phyloP scores from a whole-genome alignment of 2,329 filamentous ascomycete species.

The Knufia petricola region DNA sequence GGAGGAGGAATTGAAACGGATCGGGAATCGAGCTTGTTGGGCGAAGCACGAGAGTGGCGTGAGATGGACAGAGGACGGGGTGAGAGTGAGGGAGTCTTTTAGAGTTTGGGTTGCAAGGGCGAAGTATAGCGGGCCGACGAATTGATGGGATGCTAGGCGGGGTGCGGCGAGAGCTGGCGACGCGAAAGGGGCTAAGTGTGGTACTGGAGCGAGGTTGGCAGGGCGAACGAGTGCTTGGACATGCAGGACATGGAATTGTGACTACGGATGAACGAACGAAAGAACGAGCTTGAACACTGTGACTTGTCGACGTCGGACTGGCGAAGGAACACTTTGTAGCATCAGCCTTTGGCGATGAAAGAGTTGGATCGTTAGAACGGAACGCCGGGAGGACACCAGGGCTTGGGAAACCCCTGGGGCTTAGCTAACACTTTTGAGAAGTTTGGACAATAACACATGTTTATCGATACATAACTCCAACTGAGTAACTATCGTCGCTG shows the following conservation, averaged over 20 bases:
- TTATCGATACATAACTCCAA: too few relatives aligned
- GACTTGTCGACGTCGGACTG: neutral
- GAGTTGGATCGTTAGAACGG: conserved; percentile 5
- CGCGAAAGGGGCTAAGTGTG: too few relatives aligned
- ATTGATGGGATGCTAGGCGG: too few relatives aligned
- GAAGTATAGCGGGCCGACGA: conserved; percentile 17
- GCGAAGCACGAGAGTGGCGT: neutral
- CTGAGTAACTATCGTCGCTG: too few relatives aligned
- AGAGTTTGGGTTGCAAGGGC: conserved; percentile 18
- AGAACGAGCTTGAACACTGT: too few relatives aligned
- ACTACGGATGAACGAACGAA: neutral
- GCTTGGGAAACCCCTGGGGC: too few relatives aligned
- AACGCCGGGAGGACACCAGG: too few relatives aligned
- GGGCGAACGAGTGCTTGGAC: too few relatives aligned
- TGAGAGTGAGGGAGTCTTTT: conserved; percentile 14
- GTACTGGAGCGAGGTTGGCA: too few relatives aligned
- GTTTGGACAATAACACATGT: too few relatives aligned
- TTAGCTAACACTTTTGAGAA: too few relatives aligned
- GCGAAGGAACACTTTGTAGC: neutral
- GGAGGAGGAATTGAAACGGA: conserved; percentile 12
- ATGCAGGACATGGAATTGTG: neutral
- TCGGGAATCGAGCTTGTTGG: conserved; percentile 12
- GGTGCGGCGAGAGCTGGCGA: too few relatives aligned
- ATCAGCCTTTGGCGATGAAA: conserved; percentile 5
- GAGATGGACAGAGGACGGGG: neutral